Conservation (phyloP, 768 basidiomycete genomes). For the Gloeostereum incarnatum region DNA sequence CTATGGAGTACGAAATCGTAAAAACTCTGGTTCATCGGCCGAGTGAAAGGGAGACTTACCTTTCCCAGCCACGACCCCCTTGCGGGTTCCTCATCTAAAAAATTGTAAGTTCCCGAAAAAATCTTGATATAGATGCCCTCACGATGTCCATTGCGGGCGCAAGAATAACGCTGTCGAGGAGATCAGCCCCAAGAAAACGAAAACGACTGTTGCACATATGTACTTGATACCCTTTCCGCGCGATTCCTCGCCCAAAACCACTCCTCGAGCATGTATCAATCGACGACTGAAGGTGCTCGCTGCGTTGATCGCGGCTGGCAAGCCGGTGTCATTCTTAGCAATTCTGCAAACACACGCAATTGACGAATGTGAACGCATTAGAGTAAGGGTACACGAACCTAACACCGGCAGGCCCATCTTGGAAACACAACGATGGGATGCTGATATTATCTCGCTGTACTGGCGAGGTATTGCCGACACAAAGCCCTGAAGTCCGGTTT, state of each 20-base stretch:
- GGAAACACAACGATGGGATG: slow-evolving; percentile 36
- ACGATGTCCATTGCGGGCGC: slow-evolving; percentile 51
- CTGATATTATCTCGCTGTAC: slow-evolving; percentile 4
- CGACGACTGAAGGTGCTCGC: slow-evolving; percentile 47
- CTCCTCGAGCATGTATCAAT: slow-evolving; percentile 53
- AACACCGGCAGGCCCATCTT: slow-evolving; percentile 38
- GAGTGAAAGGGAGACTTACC: slow-evolving; percentile 17
- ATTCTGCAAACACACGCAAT: not conserved
- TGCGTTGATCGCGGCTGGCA: slow-evolving; percentile 50
- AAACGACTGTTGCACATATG: too few species aligned
- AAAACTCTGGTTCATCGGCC: not conserved
- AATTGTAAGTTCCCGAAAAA: too few species aligned
- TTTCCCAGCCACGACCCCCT: slow-evolving; percentile 40
- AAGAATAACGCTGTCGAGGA: slow-evolving; percentile 27
- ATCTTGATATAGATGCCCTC: slow-evolving; percentile 9
- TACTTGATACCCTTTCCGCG: slow-evolving; percentile 51
- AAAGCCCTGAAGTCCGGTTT: not conserved
- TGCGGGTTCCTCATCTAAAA: slow-evolving; percentile 43
- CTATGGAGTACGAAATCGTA: slow-evolving; percentile 15
- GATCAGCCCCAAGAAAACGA: slow-evolving; percentile 4
- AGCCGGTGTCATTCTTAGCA: slow-evolving; percentile 34
- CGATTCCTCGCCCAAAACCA: slow-evolving; percentile 59
- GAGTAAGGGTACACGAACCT: not conserved
- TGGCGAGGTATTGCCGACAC: slow-evolving; percentile 1
- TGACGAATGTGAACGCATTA: not conserved